phyloP scores from a whole-genome alignment of 73 alveolate genomes.

The Uronychia setigera region DNA sequence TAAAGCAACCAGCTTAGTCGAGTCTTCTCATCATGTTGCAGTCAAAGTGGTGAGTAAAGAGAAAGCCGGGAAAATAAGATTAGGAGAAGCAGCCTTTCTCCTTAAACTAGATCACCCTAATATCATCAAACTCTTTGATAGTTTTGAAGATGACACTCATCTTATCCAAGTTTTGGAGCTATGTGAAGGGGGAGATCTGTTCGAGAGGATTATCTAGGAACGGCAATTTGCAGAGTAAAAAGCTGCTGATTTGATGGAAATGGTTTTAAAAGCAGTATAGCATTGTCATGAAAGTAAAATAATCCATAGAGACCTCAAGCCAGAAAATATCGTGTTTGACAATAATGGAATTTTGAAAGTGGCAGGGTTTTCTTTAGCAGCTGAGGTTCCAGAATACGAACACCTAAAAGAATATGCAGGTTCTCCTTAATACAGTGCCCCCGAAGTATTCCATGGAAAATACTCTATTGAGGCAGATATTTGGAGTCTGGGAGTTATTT shows the following conservation, averaged over 20 bases:
- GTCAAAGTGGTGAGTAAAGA: not conserved
- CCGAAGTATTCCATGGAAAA: constrained; percentile 70
- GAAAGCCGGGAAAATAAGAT: not conserved
- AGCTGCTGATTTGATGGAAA: constrained; percentile 63
- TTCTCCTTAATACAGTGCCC: constrained; percentile 80
- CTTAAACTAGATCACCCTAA: constrained; percentile 83
- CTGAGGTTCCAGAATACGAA: constrained; percentile 65
- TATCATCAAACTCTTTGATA: constrained; percentile 72
- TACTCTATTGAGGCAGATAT: constrained; percentile 80
- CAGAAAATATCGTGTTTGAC: constrained; percentile 69
- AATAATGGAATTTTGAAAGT: constrained; percentile 1
- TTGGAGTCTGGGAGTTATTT: constrained; percentile 79
- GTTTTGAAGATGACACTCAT: constrained; percentile 62
- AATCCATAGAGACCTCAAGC: constrained; percentile 80
- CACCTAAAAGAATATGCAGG: constrained; percentile 63
- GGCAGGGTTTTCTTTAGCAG: constrained; percentile 78
- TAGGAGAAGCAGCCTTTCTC: constrained; percentile 65
- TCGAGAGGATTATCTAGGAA: constrained; percentile 59
- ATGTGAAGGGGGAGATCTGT: constrained; percentile 74
- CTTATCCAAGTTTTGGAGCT: constrained; percentile 74
- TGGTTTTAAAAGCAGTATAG: constrained; percentile 62
- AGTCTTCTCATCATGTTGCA: not conserved
- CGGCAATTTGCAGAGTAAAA: constrained; percentile 54
- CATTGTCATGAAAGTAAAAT: constrained; percentile 68
- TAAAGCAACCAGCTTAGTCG: too few species aligned